Evolutionary conservation across 805 yeast genomes (phyloP), one percentile per base, ranked within the genome.

Genomic region (Ogataea parapolymorpha): DNA sequence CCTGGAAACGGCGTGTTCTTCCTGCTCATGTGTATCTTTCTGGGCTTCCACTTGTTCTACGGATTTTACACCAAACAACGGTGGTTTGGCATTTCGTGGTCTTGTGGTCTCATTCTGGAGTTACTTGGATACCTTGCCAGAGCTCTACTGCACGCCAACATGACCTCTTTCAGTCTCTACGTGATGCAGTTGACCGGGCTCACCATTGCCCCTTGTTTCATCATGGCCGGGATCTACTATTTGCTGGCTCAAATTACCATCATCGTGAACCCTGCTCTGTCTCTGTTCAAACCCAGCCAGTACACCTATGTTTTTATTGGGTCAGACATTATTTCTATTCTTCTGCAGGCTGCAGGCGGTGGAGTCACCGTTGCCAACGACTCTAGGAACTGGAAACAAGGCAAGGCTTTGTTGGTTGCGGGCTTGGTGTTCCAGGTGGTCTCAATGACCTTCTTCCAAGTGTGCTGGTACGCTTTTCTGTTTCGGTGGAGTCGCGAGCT

Each of bases 151-250:
- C 68, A 72, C 14, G 48, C 56, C 32, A 56, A 74, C 48, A 43
- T 58, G 37, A 31, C 39, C 12, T 54, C 63, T 26, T 48, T 62
- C 29, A 59, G 70, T 37, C 65, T 70, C 22, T 88, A 71, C 54
- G 55, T 83, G 31, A 62, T 80, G 52, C 95, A 88, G 59, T 74
- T 82, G 48, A 74, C 80, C 41, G 70, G 81, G 53, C 64, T 87
- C 41, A 85, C 91, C 0, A 62, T 88, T 35, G 91, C 87, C 0
- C 96, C 96, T 0, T 87, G 86, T 15, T 83, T 88, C 59, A 67
- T 85, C 32, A 83, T 85, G 85, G 96, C 85, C 4, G 95, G 91
- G 1, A 69, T 88, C 3, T 89, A 88, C 63, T 82, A 74, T 49
- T 68, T 80, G 39, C 63, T 88, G 48, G 88, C 84, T 5, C 83